Evolutionary conservation across 2,329 filamentous ascomycete genomes (phyloP).

Genomic region (Fusarium humuli): DNA sequence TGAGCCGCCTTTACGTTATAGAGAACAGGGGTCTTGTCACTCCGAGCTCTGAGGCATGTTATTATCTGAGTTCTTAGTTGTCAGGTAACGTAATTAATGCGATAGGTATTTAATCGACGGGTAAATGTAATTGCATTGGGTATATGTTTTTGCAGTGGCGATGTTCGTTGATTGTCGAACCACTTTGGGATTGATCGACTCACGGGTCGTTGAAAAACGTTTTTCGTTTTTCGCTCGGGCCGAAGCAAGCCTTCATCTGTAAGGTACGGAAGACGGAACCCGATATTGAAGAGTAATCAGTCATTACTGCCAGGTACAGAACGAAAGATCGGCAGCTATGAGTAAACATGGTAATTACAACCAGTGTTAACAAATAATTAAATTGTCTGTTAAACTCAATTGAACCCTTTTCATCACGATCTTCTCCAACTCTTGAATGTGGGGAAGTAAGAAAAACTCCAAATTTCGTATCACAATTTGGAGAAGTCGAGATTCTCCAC

Average conservation of each 20-base stretch:
- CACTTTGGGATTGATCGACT: not conserved
- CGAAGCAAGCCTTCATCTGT: not conserved
- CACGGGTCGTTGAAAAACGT: not conserved
- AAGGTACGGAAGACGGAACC: not conserved
- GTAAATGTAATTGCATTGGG: not conserved
- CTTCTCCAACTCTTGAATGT: slow-evolving; percentile 9
- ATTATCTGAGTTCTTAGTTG: slow-evolving; percentile 2
- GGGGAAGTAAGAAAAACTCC: slow-evolving; percentile 1
- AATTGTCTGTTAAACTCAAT: not conserved
- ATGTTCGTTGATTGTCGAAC: not conserved
- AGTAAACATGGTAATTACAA: not conserved
- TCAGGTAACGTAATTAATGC: slow-evolving; percentile 12
- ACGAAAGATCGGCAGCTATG: not conserved
- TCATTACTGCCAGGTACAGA: not conserved
- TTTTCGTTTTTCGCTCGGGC: not conserved
- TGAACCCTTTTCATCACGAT: not conserved
- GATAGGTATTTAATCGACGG: not conserved
- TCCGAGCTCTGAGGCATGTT: not conserved
- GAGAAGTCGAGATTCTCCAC: slow-evolving; percentile 11
- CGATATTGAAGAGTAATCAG: not conserved
- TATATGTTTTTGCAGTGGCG: not conserved
- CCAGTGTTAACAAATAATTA: not conserved
- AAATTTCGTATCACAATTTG: not conserved
- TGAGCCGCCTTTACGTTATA: slow-evolving; percentile 32
- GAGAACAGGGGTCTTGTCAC: slow-evolving; percentile 8